Conservation (phyloP, 495 filamentous ascomycete species). For the Xylaria cubensis region DNA sequence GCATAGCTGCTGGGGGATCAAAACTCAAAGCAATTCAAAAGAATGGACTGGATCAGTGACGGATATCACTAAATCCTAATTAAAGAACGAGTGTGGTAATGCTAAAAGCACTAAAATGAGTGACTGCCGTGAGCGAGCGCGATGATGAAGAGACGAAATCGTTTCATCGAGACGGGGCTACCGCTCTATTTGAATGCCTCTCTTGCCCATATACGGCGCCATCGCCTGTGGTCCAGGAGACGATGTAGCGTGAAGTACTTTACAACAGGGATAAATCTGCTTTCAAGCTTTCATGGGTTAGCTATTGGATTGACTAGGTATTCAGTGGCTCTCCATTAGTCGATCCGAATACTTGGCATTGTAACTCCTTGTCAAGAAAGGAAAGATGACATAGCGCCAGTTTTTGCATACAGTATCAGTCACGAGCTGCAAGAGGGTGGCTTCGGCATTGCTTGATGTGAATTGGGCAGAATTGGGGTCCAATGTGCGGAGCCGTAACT, state of each 20-base stretch:
- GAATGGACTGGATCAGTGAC: slow-evolving; percentile 41
- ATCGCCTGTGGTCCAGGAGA: slow-evolving; percentile 5
- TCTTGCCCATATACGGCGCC: slow-evolving; percentile 9
- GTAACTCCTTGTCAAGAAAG: too few species aligned
- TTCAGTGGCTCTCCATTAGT: slow-evolving; percentile 2
- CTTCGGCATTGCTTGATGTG: background rate
- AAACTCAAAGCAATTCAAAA: slow-evolving; percentile 36
- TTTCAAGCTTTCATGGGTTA: too few species aligned
- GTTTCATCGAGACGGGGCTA: slow-evolving; percentile 26
- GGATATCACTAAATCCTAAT: slow-evolving; percentile 34
- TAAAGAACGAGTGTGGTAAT: slow-evolving; percentile 36
- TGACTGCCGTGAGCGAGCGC: slow-evolving; percentile 40
- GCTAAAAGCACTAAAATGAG: slow-evolving; percentile 40
- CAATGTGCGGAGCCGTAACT: slow-evolving; percentile 9
- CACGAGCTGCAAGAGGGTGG: background rate
- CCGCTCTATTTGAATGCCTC: slow-evolving; percentile 40
- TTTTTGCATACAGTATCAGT: background rate
- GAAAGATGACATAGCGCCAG: too few species aligned
- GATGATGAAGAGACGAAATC: slow-evolving; percentile 31
- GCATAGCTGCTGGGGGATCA: slow-evolving; percentile 31
- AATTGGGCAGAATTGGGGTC: background rate
- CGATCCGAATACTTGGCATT: too few species aligned
- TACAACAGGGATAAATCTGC: too few species aligned
- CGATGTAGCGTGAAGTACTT: background rate
- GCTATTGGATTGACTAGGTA: background rate